These are phyloP conservation scores for Parathielavia hyrcaniae DNA, from an alignment of 495 filamentous ascomycete species.

Conservation along the genomic window DNA sequence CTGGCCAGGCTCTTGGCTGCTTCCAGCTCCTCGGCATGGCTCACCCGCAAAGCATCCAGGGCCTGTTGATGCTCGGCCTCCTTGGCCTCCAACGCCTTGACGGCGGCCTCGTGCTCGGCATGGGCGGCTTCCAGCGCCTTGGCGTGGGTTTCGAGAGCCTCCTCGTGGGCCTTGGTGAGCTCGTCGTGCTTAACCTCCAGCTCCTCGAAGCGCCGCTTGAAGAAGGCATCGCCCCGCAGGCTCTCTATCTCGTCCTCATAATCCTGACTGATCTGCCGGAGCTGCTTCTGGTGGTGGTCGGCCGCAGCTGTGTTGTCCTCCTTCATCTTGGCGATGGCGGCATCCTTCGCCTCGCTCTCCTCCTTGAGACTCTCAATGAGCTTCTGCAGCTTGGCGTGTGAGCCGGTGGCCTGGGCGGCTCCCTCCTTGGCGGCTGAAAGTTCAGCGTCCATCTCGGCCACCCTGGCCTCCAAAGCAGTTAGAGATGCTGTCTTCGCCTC, in stretches of 20 bases:
- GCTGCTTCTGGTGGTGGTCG: slow-evolving; percentile 45
- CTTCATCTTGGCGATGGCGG: slow-evolving; percentile 33
- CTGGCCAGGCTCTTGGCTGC: slow-evolving; percentile 36
- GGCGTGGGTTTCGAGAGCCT: slow-evolving; percentile 33
- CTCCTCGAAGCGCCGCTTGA: slow-evolving; percentile 49
- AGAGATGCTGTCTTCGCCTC: slow-evolving; percentile 31
- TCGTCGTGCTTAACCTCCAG: slow-evolving; percentile 45
- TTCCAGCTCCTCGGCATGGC: slow-evolving; percentile 44
- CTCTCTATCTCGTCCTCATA: slow-evolving; percentile 52
- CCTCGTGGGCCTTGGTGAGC: slow-evolving; percentile 37
- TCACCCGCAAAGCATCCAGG: slow-evolving; percentile 40
- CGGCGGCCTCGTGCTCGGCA: slow-evolving; percentile 31
- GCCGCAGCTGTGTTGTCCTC: slow-evolving; percentile 39
- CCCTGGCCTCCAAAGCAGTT: slow-evolving; percentile 34
- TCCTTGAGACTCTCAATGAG: slow-evolving; percentile 42
- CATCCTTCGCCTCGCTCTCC: slow-evolving; percentile 38
- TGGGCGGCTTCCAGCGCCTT: slow-evolving; percentile 37
- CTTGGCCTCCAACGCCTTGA: slow-evolving; percentile 37
- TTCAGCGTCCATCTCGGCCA: slow-evolving; percentile 35
- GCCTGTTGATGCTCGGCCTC: slow-evolving; percentile 40
- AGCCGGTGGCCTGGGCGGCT: slow-evolving; percentile 37
- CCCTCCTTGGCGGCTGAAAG: slow-evolving; percentile 28
- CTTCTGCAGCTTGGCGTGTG: slow-evolving; percentile 15
- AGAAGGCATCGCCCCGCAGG: slow-evolving; percentile 49
- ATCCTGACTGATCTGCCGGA: slow-evolving; percentile 47